These are phyloP conservation scores for Eimeria acervulina DNA, from an alignment of 169 alveolate species.

Conservation along the genomic window DNA sequence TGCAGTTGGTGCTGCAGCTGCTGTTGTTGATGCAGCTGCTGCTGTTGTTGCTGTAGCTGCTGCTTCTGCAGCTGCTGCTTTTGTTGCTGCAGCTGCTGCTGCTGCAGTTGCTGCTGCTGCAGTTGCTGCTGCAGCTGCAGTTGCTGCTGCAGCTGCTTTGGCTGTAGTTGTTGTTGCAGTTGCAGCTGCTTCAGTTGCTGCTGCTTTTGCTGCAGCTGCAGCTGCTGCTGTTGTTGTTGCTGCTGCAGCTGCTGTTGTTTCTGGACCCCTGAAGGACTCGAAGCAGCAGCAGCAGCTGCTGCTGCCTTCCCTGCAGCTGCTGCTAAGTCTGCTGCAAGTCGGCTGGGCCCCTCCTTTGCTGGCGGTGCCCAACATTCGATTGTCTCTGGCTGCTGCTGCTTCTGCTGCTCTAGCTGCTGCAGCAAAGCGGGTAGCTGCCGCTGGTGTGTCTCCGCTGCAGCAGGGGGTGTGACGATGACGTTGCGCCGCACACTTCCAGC, in stretches of 20 bases:
- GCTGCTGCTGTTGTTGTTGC: not conserved
- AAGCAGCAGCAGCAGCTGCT: not conserved
- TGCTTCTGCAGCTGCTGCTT: not conserved
- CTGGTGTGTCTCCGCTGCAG: not conserved
- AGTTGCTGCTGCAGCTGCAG: not conserved
- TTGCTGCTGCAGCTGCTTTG: not conserved
- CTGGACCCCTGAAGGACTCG: not conserved
- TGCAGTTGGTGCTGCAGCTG: not conserved
- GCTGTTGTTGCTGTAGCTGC: not conserved
- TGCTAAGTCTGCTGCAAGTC: not conserved
- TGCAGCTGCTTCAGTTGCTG: not conserved
- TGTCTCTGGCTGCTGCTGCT: not conserved
- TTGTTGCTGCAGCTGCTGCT: not conserved
- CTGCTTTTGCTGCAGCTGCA: not conserved
- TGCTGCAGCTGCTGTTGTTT: not conserved
- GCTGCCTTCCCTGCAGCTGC: slow-evolving; percentile 3
- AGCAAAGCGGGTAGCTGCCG: slow-evolving; percentile 53
- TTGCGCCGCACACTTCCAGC: slow-evolving; percentile 10
- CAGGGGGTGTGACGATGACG: not conserved
- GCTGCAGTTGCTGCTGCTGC: not conserved
- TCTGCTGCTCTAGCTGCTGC: slow-evolving; percentile 38
- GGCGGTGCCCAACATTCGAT: not conserved
- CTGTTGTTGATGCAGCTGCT: not conserved
- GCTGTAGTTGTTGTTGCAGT: not conserved
- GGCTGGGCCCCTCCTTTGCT: not conserved